phyloP scores from a whole-genome alignment of 2,329 filamentous ascomycete species.

The Trichoderma aggressivum region DNA sequence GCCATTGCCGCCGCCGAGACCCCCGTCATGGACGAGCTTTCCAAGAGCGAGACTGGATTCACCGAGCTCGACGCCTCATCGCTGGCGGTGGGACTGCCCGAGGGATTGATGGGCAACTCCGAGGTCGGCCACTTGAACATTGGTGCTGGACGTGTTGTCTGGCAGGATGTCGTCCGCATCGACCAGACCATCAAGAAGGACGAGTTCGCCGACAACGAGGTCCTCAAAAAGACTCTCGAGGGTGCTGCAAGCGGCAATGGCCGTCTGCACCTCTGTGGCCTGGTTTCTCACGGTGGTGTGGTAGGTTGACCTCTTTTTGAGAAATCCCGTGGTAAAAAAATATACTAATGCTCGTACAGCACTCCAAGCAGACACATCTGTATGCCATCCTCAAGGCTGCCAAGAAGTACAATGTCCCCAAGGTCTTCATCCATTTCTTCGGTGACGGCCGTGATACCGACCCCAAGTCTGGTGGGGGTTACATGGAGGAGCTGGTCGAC shows the following conservation, averaged over 20 bases:
- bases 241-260: slow-evolving; percentile 84
- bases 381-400: slow-evolving; percentile 84
- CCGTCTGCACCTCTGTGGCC: slow-evolving; percentile 84
- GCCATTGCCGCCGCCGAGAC: slow-evolving; percentile 92
- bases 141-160: slow-evolving; percentile 93
- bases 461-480: slow-evolving; percentile 85
- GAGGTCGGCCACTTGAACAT: slow-evolving; percentile 99
- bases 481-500: slow-evolving; percentile 82
- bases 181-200: slow-evolving; percentile 87
- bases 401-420: slow-evolving; percentile 79
- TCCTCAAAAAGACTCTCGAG: slow-evolving; percentile 73
- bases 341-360: slow-evolving; percentile 42
- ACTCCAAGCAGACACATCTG: slow-evolving; percentile 93
- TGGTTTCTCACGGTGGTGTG: slow-evolving; percentile 93
- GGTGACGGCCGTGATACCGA: slow-evolving; percentile 97
- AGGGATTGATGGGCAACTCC: slow-evolving; percentile 98
- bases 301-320: slow-evolving; percentile 44
- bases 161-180: slow-evolving; percentile 97
- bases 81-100: slow-evolving; percentile 88
- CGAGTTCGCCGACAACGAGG: slow-evolving; percentile 71
- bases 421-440: slow-evolving; percentile 99
- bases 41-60: slow-evolving; percentile 76
- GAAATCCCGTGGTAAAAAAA: background rate
- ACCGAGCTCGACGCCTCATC: slow-evolving; percentile 94
- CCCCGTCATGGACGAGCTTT: slow-evolving; percentile 91